These are phyloP conservation scores for Elaeis oleifera DNA, from an alignment of 202 grass and related monocot species.

Conservation along the genomic window DNA sequence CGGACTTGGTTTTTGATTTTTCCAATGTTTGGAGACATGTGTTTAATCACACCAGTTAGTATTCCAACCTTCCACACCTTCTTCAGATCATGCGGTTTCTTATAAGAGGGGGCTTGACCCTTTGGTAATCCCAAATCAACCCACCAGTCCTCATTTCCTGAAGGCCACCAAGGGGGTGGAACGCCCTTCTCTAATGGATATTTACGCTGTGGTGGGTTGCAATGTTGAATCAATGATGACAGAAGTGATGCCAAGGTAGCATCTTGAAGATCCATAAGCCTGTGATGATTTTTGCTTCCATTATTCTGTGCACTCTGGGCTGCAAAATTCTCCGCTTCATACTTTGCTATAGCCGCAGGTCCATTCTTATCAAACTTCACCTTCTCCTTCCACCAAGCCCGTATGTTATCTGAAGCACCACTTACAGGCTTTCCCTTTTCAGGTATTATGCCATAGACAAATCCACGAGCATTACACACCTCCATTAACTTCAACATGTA, in stretches of 20 bases:
- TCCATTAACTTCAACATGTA: conserved; percentile 23
- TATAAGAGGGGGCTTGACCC: conserved; percentile 29
- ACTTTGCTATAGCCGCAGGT: conserved; percentile 31
- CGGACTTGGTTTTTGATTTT: conserved; percentile 28
- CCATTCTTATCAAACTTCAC: conserved; percentile 40
- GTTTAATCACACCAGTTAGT: conserved; percentile 32
- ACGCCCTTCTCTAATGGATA: conserved; percentile 39
- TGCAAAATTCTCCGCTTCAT: conserved; percentile 19
- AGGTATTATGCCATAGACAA: conserved; percentile 37
- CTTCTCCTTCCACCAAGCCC: conserved; percentile 46
- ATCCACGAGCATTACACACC: conserved; percentile 23
- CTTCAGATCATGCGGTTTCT: conserved; percentile 45
- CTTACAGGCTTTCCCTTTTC: conserved; percentile 42
- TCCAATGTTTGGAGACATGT: conserved; percentile 32
- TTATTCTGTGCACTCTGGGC: conserved; percentile 7
- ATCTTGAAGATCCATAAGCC: conserved; percentile 33
- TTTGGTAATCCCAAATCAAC: conserved; percentile 23
- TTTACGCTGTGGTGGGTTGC: conserved; percentile 34
- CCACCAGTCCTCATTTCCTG: conserved; percentile 40
- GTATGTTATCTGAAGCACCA: conserved; percentile 37
- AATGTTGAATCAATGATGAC: conserved; percentile 39
- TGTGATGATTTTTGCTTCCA: conserved; percentile 3
- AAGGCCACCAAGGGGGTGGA: conserved; percentile 37
- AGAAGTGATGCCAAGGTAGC: conserved; percentile 36
- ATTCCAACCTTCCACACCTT: conserved; percentile 40